Evolutionary conservation across 306 rosid genomes (phyloP), one percentile per base, ranked within the genome.

Genomic region (Benincasa hispida): DNA sequence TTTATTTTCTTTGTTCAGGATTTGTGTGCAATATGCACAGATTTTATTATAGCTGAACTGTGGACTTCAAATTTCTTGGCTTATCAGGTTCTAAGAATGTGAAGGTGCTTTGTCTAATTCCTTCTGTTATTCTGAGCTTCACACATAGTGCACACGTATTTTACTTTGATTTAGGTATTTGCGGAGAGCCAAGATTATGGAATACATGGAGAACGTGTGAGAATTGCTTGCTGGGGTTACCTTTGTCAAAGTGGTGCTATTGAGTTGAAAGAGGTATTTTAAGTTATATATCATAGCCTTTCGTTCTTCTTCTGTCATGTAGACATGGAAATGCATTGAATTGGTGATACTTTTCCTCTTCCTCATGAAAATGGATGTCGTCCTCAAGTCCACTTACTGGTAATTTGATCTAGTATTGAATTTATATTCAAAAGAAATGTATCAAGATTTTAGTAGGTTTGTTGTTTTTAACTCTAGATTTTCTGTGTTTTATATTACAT

Each of bases 141-240:
- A 79, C 79, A 41, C 45, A 24, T 86, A 70, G 41, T 72, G 80
- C 59, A 83, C 28, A 76, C 24, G 24, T 79, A 12, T 57, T 62
- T 86, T 39, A 48, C 78, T 76, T 62, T 80, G 70, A 50, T 76
- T 77, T 82, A 94, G 99, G 93, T 92, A 74, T 92, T 94, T 84
- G 97, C 97, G 0, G 97, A 92, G 90, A 88, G 87, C 83, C 99
- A 94, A 87, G 96, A 94, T 79, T 94, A 94, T 48, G 99, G 99
- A 77, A 80, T 87, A 83, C 93, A 94, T 74, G 97, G 99, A 76
- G 99, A 94, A 45, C 97, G 93, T 41, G 99, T 94, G 66, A 87
- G 96, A 82, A 94, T 83, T 83, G 97, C 99, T 81, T 94, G 99
- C 87, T 94, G 97, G 99, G 99, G 99, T 25, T 94, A 92, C 85